Base-by-base conservation (phyloP, 2,329 filamentous ascomycete species). In the Neofusicoccum ribis region DNA sequence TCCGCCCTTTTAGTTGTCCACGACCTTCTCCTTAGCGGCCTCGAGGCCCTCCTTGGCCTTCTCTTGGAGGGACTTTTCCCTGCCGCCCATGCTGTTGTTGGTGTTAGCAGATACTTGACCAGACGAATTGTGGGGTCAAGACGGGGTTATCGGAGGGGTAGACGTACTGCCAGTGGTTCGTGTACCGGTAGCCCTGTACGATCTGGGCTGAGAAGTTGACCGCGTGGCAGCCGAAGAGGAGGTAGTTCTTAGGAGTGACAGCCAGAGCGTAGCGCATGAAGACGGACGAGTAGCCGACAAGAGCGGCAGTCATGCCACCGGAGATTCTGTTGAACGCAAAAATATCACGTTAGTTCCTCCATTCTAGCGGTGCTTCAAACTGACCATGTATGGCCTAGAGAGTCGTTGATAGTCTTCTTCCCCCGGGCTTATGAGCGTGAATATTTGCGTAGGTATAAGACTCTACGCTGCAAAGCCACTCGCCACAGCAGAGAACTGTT, bases 261-360 rank as follows among this genome's bases (percentile, higher is more conserved):
- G 87, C 87, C 68, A 89, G 75, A 66, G 87, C 79, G 79, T 89
- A 89, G 74, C 87, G 86, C 86, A 88, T 88, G 80, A 89, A 89
- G 66, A 85, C 86, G 52, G 76, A 85, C 27, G 84, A 85, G 81
- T 89, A 89, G 74, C 86, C 74, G 69, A 82, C 79, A 34, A 89
- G 82, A 51, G 87, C 85, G 71, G 77, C 80, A 65, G 87, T 89
- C 86, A 89, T 89, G 69, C 80, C 79, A 68, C 87, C 87, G 68
- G 87, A 89, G 76, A 89, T 89, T 71, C 87, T 89, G 70, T 72
- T 51, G 3, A 46, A 17, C 9, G 54, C 14, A 27, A 37, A 27
- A 50, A 15, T 8, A 34, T 36, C 44, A 46, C 12, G 43, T 60
- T 37, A 60, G 56, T n/a, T 27, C 31, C 31, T 47, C 31, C 15